Evolutionary conservation across 2,329 filamentous ascomycete genomes (phyloP).

Genomic region (Arthroderma uncinatum): DNA sequence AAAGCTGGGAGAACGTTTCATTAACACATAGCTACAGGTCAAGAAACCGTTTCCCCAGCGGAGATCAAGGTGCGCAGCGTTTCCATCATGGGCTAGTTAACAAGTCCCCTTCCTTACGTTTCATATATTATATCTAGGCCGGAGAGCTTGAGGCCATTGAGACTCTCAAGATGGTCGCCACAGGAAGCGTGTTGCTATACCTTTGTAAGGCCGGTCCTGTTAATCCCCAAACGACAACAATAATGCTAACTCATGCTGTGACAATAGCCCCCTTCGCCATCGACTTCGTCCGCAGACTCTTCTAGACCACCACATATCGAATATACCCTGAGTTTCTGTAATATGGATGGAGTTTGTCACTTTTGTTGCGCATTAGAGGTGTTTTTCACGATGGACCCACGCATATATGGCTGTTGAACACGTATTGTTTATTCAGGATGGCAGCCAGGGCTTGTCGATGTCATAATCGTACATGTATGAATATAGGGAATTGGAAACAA

Average conservation of each 20-base stretch:
- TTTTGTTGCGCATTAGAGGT: background rate
- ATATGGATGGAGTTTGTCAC: background rate
- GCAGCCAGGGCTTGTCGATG: background rate
- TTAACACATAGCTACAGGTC: slow-evolving; percentile 20
- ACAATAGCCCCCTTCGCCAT: slow-evolving; percentile 39
- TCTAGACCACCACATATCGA: slow-evolving; percentile 24
- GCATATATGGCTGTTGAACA: background rate
- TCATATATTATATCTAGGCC: slow-evolving; percentile 21
- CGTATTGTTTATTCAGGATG: background rate
- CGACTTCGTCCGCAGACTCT: slow-evolving; percentile 38
- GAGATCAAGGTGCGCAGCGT: slow-evolving; percentile 34
- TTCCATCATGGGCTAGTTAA: background rate
- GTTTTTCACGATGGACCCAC: background rate
- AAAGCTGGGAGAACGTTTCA: background rate
- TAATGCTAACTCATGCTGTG: background rate
- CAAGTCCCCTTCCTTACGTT: slow-evolving; percentile 6
- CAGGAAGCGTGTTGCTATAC: slow-evolving; percentile 48
- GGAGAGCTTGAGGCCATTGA: slow-evolving; percentile 44
- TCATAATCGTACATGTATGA: slow-evolving; percentile 6
- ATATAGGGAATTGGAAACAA: slow-evolving; percentile 1
- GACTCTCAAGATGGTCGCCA: slow-evolving; percentile 45
- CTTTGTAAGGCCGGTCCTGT: slow-evolving; percentile 43
- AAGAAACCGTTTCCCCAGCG: slow-evolving; percentile 37
- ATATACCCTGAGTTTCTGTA: background rate
- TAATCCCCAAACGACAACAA: background rate